A percentile compares a stretch with the other conserved stretches of the same genome.
Evolutionary conservation across 306 rosid genomes (phyloP).

Genomic region (Malus sylvestris): DNA sequence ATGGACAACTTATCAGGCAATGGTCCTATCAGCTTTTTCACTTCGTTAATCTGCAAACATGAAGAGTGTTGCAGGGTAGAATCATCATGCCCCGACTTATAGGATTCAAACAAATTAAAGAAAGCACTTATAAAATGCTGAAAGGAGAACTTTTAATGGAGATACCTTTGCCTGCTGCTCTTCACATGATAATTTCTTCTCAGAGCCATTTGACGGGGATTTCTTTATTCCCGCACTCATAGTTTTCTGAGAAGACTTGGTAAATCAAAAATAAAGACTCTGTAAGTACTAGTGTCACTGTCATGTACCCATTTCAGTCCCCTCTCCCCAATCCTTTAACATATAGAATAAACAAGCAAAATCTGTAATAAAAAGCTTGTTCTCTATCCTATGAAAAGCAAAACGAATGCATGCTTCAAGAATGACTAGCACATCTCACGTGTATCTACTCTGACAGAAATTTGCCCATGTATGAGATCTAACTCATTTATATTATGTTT

Average conservation of each 20-base stretch:
- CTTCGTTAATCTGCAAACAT: slow-evolving; percentile 62
- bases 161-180: slow-evolving; percentile 73
- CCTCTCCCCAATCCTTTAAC: slow-evolving; percentile 11
- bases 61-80: neutral
- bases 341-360: slow-evolving; percentile 10
- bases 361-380: slow-evolving; percentile 4
- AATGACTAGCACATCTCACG: neutral
- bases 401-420: neutral
- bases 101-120: slow-evolving; percentile 5
- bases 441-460: neutral
- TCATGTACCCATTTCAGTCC: neutral
- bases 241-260: slow-evolving; percentile 22
- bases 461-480: neutral
- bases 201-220: slow-evolving; percentile 43
- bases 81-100: slow-evolving; percentile 1
- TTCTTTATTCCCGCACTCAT: slow-evolving; percentile 54
- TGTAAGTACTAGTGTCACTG: slow-evolving; percentile 7
- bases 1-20: slow-evolving; percentile 51
- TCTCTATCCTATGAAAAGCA: slow-evolving; percentile 3
- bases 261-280: slow-evolving; percentile 21
- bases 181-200: slow-evolving; percentile 28
- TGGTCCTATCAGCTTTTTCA: slow-evolving; percentile 59
- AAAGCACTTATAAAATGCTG: neutral
- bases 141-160: neutral
- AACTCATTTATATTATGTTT: neutral